These are phyloP conservation scores for Rhynchospora pubera DNA, from an alignment of 176 grass and related monocot genomes.

Conservation along the genomic window DNA sequence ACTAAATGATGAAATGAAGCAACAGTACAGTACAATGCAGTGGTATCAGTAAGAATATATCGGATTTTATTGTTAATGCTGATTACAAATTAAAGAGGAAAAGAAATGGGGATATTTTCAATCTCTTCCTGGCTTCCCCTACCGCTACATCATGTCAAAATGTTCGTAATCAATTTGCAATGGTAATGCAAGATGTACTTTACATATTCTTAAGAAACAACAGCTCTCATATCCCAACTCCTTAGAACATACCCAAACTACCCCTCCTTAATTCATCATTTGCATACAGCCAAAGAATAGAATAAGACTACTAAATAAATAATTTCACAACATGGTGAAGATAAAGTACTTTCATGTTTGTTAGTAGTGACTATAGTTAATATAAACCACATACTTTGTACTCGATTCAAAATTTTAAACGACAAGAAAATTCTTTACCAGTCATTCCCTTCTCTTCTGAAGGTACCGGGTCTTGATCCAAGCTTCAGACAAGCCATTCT, in stretches of 20 bases:
- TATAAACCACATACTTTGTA: neutral
- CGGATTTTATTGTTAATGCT: neutral
- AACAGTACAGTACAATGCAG: neutral
- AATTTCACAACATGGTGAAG: neutral
- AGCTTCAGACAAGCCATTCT: conserved; percentile 61
- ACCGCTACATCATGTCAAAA: neutral
- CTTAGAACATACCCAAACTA: neutral
- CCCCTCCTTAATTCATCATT: neutral
- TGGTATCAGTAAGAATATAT: neutral
- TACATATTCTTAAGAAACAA: neutral
- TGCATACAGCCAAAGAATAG: neutral
- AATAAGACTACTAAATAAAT: neutral
- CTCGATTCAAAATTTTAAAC: conserved; percentile 16
- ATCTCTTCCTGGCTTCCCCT: neutral
- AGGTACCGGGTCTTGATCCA: conserved; percentile 59
- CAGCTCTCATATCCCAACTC: neutral
- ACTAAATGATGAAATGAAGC: conserved; percentile 1
- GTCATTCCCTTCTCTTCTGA: conserved; percentile 57
- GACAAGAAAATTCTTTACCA: conserved; percentile 43
- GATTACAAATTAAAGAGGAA: neutral
- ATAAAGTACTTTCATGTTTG: neutral
- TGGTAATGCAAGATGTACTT: neutral
- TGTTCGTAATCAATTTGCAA: neutral
- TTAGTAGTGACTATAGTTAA: neutral
- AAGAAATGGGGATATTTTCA: neutral